Conservation (phyloP, 2,329 filamentous ascomycete species). For the Trichoderma sp. region DNA sequence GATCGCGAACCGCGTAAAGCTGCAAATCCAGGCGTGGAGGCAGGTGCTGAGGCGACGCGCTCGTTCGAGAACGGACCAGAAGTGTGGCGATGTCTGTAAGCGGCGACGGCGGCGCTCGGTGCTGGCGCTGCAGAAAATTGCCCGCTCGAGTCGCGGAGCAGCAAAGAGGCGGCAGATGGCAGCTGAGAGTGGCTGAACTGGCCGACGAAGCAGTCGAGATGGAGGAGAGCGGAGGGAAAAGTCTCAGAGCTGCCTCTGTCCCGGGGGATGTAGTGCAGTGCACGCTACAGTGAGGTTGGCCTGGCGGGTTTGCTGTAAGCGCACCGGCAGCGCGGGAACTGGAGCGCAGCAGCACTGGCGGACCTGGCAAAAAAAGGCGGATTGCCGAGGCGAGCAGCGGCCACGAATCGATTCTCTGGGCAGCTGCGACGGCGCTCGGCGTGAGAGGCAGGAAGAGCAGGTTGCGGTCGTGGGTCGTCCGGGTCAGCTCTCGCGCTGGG, state of each 20-base stretch:
- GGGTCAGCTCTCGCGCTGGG: slow-evolving; percentile 34
- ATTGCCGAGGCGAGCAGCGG: slow-evolving; percentile 4
- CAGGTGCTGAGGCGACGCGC: slow-evolving; percentile 22
- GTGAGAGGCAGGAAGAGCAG: slow-evolving; percentile 6
- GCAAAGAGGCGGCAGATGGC: slow-evolving; percentile 14
- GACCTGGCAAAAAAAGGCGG: not conserved
- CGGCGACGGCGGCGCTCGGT: slow-evolving; percentile 25
- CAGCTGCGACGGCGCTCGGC: not conserved
- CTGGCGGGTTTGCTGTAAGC: slow-evolving; percentile 15
- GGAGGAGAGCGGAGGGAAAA: slow-evolving; percentile 4
- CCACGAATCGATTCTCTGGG: not conserved
- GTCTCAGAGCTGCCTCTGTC: slow-evolving; percentile 4
- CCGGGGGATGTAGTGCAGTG: slow-evolving; percentile 28
- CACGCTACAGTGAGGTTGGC: slow-evolving; percentile 22
- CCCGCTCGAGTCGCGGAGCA: slow-evolving; percentile 23
- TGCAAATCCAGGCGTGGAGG: not conserved
- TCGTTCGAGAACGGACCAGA: slow-evolving; percentile 9
- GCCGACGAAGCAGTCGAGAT: slow-evolving; percentile 11
- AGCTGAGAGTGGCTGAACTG: slow-evolving; percentile 4
- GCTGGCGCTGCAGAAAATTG: slow-evolving; percentile 11
- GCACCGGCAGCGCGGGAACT: slow-evolving; percentile 29
- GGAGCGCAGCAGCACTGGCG: slow-evolving; percentile 18
- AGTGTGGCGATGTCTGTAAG: slow-evolving; percentile 18
- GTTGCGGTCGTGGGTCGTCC: slow-evolving; percentile 30
- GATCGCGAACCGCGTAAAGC: slow-evolving; percentile 25